Conservation (phyloP, 2,329 filamentous ascomycete genomes). For the Catunica adiposa region DNA sequence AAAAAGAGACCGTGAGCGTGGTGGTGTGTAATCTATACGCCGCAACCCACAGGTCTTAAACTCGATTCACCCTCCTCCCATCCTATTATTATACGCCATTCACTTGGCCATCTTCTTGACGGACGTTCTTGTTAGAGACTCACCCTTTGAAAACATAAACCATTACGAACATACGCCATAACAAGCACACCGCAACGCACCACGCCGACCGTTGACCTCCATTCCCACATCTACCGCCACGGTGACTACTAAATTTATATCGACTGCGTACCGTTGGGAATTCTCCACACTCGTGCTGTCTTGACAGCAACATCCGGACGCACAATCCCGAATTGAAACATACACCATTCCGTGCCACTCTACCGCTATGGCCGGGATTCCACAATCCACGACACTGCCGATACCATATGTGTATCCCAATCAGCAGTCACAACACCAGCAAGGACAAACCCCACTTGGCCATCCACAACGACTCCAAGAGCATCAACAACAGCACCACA, state of each 20-base stretch:
- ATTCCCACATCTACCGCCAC: neutral
- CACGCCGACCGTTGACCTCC: neutral
- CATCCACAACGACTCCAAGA: neutral
- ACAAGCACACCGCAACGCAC: neutral
- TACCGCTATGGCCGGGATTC: constrained; percentile 5
- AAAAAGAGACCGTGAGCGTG: too few species aligned
- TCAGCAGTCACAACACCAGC: constrained; percentile 1
- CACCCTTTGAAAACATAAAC: too few species aligned
- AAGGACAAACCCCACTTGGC: neutral
- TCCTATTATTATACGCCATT: too few species aligned
- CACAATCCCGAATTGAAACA: neutral
- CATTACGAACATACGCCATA: neutral
- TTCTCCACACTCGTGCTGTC: neutral
- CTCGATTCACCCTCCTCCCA: too few species aligned
- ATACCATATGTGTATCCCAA: constrained; percentile 1
- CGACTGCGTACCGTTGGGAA: neutral
- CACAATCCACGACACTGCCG: constrained; percentile 7
- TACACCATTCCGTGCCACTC: neutral
- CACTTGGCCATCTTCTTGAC: too few species aligned
- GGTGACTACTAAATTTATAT: neutral
- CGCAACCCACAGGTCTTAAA: too few species aligned
- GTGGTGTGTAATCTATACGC: too few species aligned
- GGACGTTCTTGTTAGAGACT: too few species aligned
- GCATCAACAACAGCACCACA: constrained; percentile 1
- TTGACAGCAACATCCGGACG: neutral